These are phyloP conservation scores for Pseudocercospora eumusae DNA, from an alignment of 2,329 filamentous ascomycete genomes.

Conservation along the genomic window DNA sequence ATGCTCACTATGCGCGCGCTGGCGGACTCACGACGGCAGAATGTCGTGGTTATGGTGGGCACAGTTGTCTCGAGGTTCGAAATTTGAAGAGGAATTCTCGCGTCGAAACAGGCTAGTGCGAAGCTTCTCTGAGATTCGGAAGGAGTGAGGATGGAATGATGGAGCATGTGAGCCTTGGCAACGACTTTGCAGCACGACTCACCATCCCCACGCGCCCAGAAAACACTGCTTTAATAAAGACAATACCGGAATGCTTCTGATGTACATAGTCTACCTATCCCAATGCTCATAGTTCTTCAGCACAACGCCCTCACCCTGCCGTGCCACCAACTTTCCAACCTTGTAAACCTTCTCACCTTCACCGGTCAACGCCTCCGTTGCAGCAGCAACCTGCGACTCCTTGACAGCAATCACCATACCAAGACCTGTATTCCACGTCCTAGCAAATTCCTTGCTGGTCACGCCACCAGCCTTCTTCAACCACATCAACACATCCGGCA, in stretches of 20 bases:
- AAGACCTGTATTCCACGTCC: conserved; percentile 91
- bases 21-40: background rate
- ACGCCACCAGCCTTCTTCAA: conserved; percentile 74
- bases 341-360: conserved; percentile 75
- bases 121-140: background rate
- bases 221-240: background rate
- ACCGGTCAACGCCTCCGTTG: conserved; percentile 61
- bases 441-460: conserved; percentile 74
- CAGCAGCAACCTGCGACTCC: conserved; percentile 61
- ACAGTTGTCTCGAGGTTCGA: too few species aligned
- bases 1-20: background rate
- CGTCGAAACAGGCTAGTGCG: background rate
- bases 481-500: conserved; percentile 83
- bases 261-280: conserved; percentile 17
- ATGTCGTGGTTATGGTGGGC: too few species aligned
- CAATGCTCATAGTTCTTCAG: conserved; percentile 58
- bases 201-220: background rate
- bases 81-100: background rate
- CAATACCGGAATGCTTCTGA: background rate
- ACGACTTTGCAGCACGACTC: background rate
- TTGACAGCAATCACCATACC: conserved; percentile 90
- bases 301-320: conserved; percentile 60
- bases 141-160: background rate
- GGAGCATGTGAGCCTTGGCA: background rate
- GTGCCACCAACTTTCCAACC: conserved; percentile 70